phyloP scores from a whole-genome alignment of 1,284 basidiomycete species.

The Trametes hirsuta region DNA sequence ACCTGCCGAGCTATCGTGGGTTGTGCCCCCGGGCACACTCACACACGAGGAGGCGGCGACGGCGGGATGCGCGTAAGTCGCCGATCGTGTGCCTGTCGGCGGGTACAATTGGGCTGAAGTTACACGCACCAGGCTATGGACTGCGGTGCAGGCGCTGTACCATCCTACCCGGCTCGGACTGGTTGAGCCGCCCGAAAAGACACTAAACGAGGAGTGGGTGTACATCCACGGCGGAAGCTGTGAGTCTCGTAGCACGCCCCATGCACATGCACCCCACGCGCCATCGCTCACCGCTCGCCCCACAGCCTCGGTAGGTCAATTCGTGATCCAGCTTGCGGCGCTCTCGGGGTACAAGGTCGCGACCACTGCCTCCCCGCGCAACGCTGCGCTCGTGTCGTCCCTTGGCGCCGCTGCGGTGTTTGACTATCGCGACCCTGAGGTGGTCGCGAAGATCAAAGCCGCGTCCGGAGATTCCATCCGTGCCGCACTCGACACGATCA shows the following conservation, averaged over 20 bases:
- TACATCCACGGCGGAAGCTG: conserved; percentile 38
- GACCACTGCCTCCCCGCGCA: conserved; percentile 43
- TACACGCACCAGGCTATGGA: conserved; percentile 28
- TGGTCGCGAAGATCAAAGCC: conserved; percentile 25
- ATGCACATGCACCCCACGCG: background rate
- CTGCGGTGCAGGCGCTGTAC: conserved; percentile 42
- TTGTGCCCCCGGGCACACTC: conserved; percentile 34
- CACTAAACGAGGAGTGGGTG: conserved; percentile 30
- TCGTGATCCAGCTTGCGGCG: conserved; percentile 47
- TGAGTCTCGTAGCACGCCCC: conserved; percentile 12
- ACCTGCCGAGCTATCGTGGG: conserved; percentile 36
- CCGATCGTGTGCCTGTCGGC: background rate
- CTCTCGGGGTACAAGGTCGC: conserved; percentile 44
- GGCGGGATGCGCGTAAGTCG: conserved; percentile 38
- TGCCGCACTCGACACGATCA: conserved; percentile 29
- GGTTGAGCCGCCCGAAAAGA: conserved; percentile 29
- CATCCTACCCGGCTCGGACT: conserved; percentile 29
- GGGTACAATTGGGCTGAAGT: background rate
- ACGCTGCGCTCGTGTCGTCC: conserved; percentile 41
- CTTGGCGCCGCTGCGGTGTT: conserved; percentile 46
- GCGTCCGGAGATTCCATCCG: conserved; percentile 26
- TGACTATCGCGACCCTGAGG: conserved; percentile 33
- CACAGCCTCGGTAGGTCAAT: conserved; percentile 43
- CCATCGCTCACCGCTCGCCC: background rate
- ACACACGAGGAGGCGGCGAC: conserved; percentile 39